phyloP scores from a whole-genome alignment of 495 filamentous ascomycete genomes.

The Penicillium nucicola region DNA sequence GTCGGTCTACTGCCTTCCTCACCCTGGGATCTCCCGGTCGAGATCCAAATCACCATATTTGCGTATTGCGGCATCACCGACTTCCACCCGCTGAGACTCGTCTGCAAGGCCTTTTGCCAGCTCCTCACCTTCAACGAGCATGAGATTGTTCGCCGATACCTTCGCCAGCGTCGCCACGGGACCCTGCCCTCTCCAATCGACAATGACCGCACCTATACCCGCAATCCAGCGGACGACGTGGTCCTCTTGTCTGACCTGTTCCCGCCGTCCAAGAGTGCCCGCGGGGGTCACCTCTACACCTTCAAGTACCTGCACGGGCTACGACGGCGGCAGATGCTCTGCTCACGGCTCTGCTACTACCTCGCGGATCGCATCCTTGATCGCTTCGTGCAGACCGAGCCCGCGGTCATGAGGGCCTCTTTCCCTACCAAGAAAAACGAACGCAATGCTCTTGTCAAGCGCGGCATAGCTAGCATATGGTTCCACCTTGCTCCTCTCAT shows the following conservation, averaged over 20 bases:
- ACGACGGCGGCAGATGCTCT: constrained; percentile 37
- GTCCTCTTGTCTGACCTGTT: constrained; percentile 47
- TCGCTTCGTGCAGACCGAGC: constrained; percentile 32
- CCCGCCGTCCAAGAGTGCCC: constrained; percentile 40
- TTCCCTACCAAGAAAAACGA: constrained; percentile 31
- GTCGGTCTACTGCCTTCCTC: constrained; percentile 21
- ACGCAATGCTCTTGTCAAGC: constrained; percentile 32
- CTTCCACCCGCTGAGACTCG: constrained; percentile 35
- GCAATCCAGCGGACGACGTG: constrained; percentile 43
- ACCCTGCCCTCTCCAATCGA: constrained; percentile 45
- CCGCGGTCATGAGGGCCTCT: constrained; percentile 27
- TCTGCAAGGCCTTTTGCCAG: constrained; percentile 38
- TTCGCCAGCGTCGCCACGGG: constrained; percentile 43
- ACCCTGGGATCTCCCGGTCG: constrained; percentile 43
- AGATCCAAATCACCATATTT: constrained; percentile 46
- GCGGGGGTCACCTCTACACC: constrained; percentile 44
- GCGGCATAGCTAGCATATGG: constrained; percentile 32
- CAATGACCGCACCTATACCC: constrained; percentile 38
- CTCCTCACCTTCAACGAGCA: constrained; percentile 39
- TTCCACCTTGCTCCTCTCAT: constrained; percentile 42
- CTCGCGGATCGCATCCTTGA: constrained; percentile 45
- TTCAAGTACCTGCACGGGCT: constrained; percentile 41
- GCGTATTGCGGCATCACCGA: constrained; percentile 39
- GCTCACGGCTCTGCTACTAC: constrained; percentile 40
- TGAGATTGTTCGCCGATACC: constrained; percentile 39